Evolutionary conservation across 1,139 yeast genomes (phyloP), one percentile per base, ranked within the genome.

Genomic region (Kodamaea fungicola): DNA sequence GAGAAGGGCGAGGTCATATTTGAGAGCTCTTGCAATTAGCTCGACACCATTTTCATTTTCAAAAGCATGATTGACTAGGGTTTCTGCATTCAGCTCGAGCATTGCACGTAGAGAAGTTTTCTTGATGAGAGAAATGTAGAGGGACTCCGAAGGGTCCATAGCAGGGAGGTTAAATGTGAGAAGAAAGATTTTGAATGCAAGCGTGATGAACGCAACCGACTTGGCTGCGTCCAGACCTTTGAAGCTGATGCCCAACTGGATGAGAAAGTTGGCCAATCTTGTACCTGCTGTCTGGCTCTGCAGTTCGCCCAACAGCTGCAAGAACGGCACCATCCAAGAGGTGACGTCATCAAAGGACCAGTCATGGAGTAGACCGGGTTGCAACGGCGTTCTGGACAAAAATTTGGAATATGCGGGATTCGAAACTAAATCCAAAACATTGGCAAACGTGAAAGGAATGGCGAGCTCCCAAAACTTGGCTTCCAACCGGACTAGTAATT

Each of bases 1-100:
- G 37, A 82, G 59, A n/a, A 72, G 59, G 9, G 72, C 53, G 12
- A 81, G 61, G 52, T 84, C 94, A 52, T 75, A 81, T 30, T 64
- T 56, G 22, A 83, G 52, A 12, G 82, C 69, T 10, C 64, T 53
- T 0, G 68, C 54, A 8, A 80, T 59, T 5, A 82, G 64, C n/a
- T 61, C 49, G 36, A 71, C 59, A 56, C 59, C 28, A 22, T 36
- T 28, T 22, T 41, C 38, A 1, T 44, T 36, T 12, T 31, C 30
- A 4, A 42, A 70, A 55, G 65, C 60, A 13, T 51, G 39, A 3
- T 44, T 44, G 7, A 59, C 50, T 13, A 67, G 54, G 7, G 42
- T 27, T 1, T 44, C 52, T 2, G 69, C 51, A 28, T 57, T 51
- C 12, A 52, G 51, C 37, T 67, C 74, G 3, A 69, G 51, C 2